phyloP scores from a whole-genome alignment of 2,329 filamentous ascomycete genomes.

The Penicillium sumatraense region DNA sequence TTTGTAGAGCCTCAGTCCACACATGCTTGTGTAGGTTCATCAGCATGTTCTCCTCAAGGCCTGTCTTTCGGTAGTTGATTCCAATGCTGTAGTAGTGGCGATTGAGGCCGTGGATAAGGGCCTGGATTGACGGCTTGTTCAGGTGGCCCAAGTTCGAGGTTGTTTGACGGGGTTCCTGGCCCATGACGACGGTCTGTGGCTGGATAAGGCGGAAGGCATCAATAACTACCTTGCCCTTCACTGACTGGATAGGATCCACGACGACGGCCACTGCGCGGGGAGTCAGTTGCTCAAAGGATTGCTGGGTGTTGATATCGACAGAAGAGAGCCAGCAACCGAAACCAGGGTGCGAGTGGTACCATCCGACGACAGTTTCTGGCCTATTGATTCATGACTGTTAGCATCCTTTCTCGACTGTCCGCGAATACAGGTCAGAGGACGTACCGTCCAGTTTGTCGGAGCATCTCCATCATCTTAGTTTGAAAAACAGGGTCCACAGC shows the following conservation, averaged over 20 bases:
- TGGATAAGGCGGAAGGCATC: slow-evolving; percentile 99
- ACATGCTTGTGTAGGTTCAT: slow-evolving; percentile 99
- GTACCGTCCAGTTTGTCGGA: slow-evolving; percentile 93
- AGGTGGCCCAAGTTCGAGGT: slow-evolving; percentile 97
- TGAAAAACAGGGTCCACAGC: slow-evolving; percentile 98
- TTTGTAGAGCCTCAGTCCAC: slow-evolving; percentile 96
- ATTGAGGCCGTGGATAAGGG: slow-evolving; percentile 96
- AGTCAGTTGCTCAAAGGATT: slow-evolving; percentile 99
- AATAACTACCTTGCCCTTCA: slow-evolving; percentile 99
- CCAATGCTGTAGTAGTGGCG: slow-evolving; percentile 99
- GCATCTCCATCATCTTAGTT: slow-evolving; percentile 99
- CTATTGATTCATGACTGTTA: slow-evolving; percentile 51
- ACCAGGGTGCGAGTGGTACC: slow-evolving; percentile 99
- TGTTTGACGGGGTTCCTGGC: slow-evolving; percentile 95
- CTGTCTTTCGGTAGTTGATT: slow-evolving; percentile 98
- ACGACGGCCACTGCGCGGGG: slow-evolving; percentile 96
- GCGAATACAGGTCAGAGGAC: slow-evolving; percentile 28
- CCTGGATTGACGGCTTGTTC: slow-evolving; percentile 99
- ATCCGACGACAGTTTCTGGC: slow-evolving; percentile 95
- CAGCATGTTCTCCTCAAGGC: slow-evolving; percentile 97
- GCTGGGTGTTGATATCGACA: slow-evolving; percentile 99
- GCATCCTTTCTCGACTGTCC: neutral
- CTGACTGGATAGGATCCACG: slow-evolving; percentile 97
- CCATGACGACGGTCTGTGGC: slow-evolving; percentile 95
- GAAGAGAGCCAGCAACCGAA: slow-evolving; percentile 99